Evolutionary conservation across 2,329 filamentous ascomycete genomes (phyloP), one percentile per base, ranked within the genome.

Genomic region (Daldinia eschscholtzii): DNA sequence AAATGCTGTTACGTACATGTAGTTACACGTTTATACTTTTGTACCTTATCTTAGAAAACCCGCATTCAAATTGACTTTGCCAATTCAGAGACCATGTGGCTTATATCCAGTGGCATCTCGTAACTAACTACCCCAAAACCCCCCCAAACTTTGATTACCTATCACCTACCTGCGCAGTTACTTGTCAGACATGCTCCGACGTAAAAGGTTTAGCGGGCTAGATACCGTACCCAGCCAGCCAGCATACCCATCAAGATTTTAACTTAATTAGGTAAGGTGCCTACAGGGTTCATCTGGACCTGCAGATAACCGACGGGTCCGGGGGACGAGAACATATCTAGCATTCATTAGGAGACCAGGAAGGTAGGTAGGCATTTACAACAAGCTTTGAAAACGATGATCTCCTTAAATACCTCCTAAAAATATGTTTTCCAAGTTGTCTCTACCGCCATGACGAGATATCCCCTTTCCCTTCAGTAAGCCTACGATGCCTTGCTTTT

Each of bases 41-140:
- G 12, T 28, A 48, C 44, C 44, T 48, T 48, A 48, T 48, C 44
- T 48, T 48, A 23, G 20, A 18, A 39, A 39, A 15, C 35, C 35
- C 35, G 35, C 35, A 39, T 39, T 39, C 12, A 39, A 13, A 15
- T 39, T 15, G 23, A 26, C 23, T 15, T 61, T 53, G 50, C 60
- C 65, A 67, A 57, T 60, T 58, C 42, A 56, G 48, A 64, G 48
- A 35, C 65, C 56, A 67, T 67, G 65, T 64, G 60, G 60, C 55
- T 64, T 64, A 23, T 60, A 44, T 57, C 48, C 39, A 67, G 60
- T 67, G 48, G 65, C 55, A 57, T 64, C 56, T 42, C 39, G n/a
- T 44, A 48, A 12, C 23, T 20, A 20, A 10, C 37, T 18, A 18
- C 44, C 44, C 44, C 44, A 44, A 44, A 44, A 23, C 30, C 30